Percentiles rank a stretch among this genome's conserved stretches.
These are phyloP conservation scores for Erythrophleum ivorense DNA, from an alignment of 331 rosid genomes.

Conservation along the genomic window DNA sequence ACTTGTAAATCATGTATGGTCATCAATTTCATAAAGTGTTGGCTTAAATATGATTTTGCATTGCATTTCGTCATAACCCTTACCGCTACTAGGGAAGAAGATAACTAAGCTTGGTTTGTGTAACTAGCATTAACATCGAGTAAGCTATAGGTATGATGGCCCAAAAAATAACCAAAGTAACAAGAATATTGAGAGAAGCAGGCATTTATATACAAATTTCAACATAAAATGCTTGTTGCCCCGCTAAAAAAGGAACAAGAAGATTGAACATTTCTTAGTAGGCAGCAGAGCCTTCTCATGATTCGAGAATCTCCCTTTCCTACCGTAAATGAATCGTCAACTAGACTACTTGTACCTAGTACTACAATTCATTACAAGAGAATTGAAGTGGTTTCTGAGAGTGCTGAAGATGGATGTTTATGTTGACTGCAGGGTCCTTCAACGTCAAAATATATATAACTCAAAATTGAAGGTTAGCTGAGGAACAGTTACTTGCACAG, in stretches of 20 bases:
- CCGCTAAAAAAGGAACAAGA: background rate
- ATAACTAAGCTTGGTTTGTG: background rate
- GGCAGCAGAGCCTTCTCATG: conserved; percentile 18
- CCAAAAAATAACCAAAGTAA: background rate
- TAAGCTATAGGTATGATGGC: background rate
- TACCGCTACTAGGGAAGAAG: background rate
- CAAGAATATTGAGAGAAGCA: background rate
- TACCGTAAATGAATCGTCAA: conserved; percentile 31
- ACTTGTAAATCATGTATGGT: background rate
- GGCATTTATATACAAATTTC: background rate
- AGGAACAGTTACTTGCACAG: conserved; percentile 59
- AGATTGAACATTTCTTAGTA: conserved; percentile 7
- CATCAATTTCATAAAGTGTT: background rate
- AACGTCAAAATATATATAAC: background rate
- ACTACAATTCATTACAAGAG: conserved; percentile 13
- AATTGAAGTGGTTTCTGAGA: conserved; percentile 22
- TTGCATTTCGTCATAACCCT: background rate
- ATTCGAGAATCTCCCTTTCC: conserved; percentile 14
- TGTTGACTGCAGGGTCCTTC: background rate
- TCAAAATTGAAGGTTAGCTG: conserved; percentile 45
- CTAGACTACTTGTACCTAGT: background rate
- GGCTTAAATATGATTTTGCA: background rate
- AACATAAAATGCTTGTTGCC: background rate
- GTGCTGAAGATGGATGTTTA: conserved; percentile 18
- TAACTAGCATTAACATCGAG: conserved; percentile 25